Evolutionary conservation across 1,284 basidiomycete species (phyloP), one percentile per base, ranked within the genome.

Genomic region (Coniophora puteana): DNA sequence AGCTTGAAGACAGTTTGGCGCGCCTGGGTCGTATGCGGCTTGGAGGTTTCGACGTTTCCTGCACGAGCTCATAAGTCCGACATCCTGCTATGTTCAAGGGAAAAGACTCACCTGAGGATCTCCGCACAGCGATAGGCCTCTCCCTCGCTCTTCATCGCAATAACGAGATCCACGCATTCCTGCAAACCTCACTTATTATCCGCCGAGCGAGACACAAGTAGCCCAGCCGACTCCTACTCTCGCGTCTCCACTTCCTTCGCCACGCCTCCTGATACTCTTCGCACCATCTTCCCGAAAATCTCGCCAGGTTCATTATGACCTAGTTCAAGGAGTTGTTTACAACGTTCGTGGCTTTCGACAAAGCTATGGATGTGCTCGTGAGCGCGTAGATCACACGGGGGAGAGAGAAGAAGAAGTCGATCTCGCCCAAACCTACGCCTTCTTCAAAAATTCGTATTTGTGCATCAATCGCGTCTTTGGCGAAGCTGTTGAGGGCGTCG

Each of bases 321-420:
- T n/a, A n/a, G n/a, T n/a, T n/a, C n/a, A n/a, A 90, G 7, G 68
- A 62, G 12, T 62, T 54, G 11, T 90, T 67, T 10, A 89, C 85
- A 8, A 74, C 81, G 8, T 68, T 66, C 0, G 89, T 73, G 0
- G 72, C 83, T 14, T 61, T 64, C 1, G 63, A 63, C 20, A 90
- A 67, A 0, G 76, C 63, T 0, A 58, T 51, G 0, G 76, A 76
- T 0, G 74, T 78, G 0, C 81, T 72, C 2, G 83, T 89, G 39
- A 91, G 63, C 0, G 81, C 76, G 51, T 90, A 89, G 32, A 91
- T 87, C 3, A 80, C 78, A 2, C 82, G 80, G 59, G 90, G 90
- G 30, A 90, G 67, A 1, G 47, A 47, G 58, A 91, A 90, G 58
- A 90, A 89, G 40, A 88, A 83, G 30, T 68, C 53, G 20, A 89